Evolutionary conservation across 202 grass and related monocot genomes (phyloP), one percentile per base, ranked within the genome.

Genomic region (Dendrocalamus latiflorus): DNA sequence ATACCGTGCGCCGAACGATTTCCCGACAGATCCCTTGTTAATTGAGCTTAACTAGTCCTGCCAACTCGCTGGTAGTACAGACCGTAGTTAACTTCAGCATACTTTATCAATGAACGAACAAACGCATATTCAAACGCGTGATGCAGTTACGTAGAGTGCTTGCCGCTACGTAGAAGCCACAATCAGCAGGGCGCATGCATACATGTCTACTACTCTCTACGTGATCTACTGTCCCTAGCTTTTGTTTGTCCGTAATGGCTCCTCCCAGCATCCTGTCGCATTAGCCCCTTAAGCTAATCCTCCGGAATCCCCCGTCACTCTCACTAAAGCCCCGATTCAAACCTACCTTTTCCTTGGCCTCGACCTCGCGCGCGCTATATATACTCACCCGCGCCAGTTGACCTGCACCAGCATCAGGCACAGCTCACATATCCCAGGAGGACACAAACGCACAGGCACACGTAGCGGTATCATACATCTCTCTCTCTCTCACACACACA

Each of bases 291-390:
- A 84, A 81, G 75, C 69, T 62, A 83, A 80, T 73, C 33, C 3
- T 33, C 33, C 33, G 33, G 33, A 33, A 33, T 33, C 33, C 33
- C 62, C 73, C 5, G 76, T 91, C 80, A 63, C 83, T 58, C 10
- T 75, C 80, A 41, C 12, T 26, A 55, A 81, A 77, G 79, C 8
- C 81, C 9, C 38, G 51, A 77, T 95, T 84, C 85, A 78, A 92
- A 94, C 93, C 81, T 87, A 86, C 82, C 89, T 87, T 94, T 94
- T 93, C 77, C 76, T 75, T 68, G 38, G 67, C 76, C 65, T 17
- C 55, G 43, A 48, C 59, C 34, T 0, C 34, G 34, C 34, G 34
- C 58, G n/a, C 25, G 30, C 79, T 88, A 84, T 90, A 79, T 76
- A 72, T 58, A 43, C 61, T 10, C 38, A 5, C 38, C 37, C 17